Percentiles rank a stretch among this genome's conserved stretches.
Evolutionary conservation across 2,329 filamentous ascomycete species (phyloP).

Genomic region (Verticillium isaacii): DNA sequence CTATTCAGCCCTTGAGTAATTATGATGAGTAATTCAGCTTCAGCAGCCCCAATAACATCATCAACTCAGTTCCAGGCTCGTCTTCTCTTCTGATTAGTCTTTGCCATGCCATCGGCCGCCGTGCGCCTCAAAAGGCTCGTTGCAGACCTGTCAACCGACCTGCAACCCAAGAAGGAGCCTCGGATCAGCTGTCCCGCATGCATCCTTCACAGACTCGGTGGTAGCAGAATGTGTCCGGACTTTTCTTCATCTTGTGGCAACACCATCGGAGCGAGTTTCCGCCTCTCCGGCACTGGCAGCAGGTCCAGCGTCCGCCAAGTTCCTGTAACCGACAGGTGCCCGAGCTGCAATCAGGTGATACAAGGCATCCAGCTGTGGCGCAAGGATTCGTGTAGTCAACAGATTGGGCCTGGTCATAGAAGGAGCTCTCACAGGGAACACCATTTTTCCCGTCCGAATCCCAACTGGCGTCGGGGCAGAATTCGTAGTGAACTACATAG

Average conservation of each 20-base stretch:
- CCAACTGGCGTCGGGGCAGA: conserved; percentile 31
- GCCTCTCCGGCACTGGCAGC: conserved; percentile 42
- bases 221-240: conserved; percentile 47
- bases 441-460: conserved; percentile 21
- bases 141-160: not conserved
- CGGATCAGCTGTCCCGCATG: conserved; percentile 21
- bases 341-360: conserved; percentile 39
- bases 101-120: not conserved
- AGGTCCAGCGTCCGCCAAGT: conserved; percentile 43
- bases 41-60: not conserved
- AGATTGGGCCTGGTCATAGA: conserved; percentile 23
- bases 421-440: conserved; percentile 13
- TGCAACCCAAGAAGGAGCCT: not conserved
- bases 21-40: not conserved
- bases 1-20: not conserved
- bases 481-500: conserved; percentile 37
- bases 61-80: no score
- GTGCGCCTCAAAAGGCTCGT: not conserved
- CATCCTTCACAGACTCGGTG: conserved; percentile 44
- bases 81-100: not conserved
- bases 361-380: conserved; percentile 37
- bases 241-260: conserved; percentile 36
- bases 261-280: conserved; percentile 42
- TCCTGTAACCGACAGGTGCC: conserved; percentile 44
- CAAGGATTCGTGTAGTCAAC: conserved; percentile 38